A percentile compares a stretch with the other conserved stretches of the same genome.
These are phyloP conservation scores for Globisporangium cederbergense DNA, from an alignment of 352 stramenopile species.

Conservation along the genomic window DNA sequence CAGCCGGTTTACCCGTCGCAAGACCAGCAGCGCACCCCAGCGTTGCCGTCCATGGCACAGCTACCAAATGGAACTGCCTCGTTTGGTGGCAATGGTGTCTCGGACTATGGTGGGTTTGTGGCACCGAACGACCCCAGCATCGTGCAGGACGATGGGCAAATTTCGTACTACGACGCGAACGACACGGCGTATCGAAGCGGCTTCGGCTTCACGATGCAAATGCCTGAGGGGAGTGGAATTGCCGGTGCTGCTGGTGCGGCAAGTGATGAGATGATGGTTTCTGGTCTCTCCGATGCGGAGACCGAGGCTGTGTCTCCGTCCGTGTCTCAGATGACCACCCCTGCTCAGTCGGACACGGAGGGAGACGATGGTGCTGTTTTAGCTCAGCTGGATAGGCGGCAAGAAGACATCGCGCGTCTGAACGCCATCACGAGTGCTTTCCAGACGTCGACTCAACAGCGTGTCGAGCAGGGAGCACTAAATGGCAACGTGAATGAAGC, in stretches of 20 bases:
- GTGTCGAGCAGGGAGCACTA: not conserved
- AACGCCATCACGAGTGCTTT: slow-evolving; percentile 30
- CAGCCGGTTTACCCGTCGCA: slow-evolving; percentile 3
- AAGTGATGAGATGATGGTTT: slow-evolving; percentile 3
- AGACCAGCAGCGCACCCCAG: slow-evolving; percentile 14
- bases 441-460: not conserved
- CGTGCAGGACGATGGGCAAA: slow-evolving; percentile 30
- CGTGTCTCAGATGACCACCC: slow-evolving; percentile 68
- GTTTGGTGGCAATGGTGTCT: slow-evolving; percentile 2
- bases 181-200: slow-evolving; percentile 57
- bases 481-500: not conserved
- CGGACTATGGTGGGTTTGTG: slow-evolving; percentile 35
- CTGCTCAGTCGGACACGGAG: slow-evolving; percentile 62
- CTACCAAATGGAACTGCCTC: slow-evolving; percentile 8
- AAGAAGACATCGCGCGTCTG: slow-evolving; percentile 23
- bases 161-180: slow-evolving; percentile 68
- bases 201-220: slow-evolving; percentile 46
- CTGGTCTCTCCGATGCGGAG: slow-evolving; percentile 45
- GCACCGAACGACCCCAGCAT: slow-evolving; percentile 56
- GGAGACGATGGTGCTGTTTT: slow-evolving; percentile 31
- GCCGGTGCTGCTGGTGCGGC: not conserved
- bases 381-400: slow-evolving; percentile 26
- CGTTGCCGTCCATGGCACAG: slow-evolving; percentile 18
- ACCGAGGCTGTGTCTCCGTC: slow-evolving; percentile 54
- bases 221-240: not conserved